Base-by-base conservation (phyloP, 192 early-diverging fungal genomes). In the Lunasporangiospora selenospora region DNA sequence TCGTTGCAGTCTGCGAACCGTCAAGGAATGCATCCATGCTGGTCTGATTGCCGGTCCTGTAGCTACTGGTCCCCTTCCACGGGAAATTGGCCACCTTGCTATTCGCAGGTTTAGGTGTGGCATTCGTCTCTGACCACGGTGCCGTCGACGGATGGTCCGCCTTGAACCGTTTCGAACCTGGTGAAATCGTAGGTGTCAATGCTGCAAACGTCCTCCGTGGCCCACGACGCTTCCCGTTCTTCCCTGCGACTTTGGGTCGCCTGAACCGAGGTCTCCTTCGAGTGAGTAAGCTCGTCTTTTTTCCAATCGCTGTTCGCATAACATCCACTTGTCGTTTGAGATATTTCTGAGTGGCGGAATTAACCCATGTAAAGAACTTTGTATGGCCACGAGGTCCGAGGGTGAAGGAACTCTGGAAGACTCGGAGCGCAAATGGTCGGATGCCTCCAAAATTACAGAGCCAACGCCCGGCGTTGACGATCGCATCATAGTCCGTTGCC, bases 331-430 rank as follows among this genome's bases (percentile, higher is more conserved):
- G 47, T 11, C 69, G 53, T 40, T 61, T 61, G 5, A 63, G 12
- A 18, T 43, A 62, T 39, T 73, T 73, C 24, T 45, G 34, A n/a
- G 69, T 73, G 29, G 56, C 50, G 13, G 49, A 38, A n/a, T 63
- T 53, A 10, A 45, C 53, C 69, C 69, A 73, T 3, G 46, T 41
- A 46, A 62, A 58, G 34, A 48, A 50, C 34, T 40, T 24, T 6
- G 44, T 45, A 33, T 73, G 31, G 10, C 48, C 53, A 10, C 69
- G 39, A 9, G 54, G 59, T 27, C 69, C 69, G 6, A 45, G 15
- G 4, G 60, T 58, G 12, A 51, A 63, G 24, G 42, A 39, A 2
- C 33, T 37, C 34, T 62, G 59, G 34, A 43, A 73, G 30, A 73
- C 32, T 39, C 53, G 53, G 54, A 63, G 26, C 0, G 55, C 39